A percentile compares a stretch with the other conserved stretches of the same genome.
Evolutionary conservation across 352 stramenopile genomes (phyloP).

Genomic region (Globisporangium barbulae): DNA sequence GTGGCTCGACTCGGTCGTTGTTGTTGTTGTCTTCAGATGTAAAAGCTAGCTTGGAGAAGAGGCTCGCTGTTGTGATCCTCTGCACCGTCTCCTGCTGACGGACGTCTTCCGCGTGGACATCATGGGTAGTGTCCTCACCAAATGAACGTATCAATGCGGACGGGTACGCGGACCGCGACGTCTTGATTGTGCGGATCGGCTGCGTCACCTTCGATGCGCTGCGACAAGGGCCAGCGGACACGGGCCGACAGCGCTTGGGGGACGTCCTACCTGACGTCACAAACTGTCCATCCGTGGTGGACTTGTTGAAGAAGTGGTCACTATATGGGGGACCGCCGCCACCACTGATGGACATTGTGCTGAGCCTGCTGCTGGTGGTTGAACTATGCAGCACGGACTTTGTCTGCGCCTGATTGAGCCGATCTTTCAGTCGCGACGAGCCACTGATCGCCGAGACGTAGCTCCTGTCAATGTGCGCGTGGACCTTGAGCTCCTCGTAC

Average conservation of each 20-base stretch:
- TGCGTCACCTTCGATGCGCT: slow-evolving; percentile 27
- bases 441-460: slow-evolving; percentile 67
- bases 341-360: background rate
- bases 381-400: slow-evolving; percentile 27
- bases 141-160: slow-evolving; percentile 16
- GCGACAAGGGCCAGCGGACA: slow-evolving; percentile 56
- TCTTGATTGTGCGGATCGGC: slow-evolving; percentile 43
- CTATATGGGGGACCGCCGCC: background rate
- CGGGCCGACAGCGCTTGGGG: slow-evolving; percentile 57
- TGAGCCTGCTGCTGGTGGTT: slow-evolving; percentile 9
- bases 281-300: slow-evolving; percentile 9
- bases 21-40: slow-evolving; percentile 2
- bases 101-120: slow-evolving; percentile 4
- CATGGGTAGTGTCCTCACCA: background rate
- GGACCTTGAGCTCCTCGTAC: slow-evolving; percentile 53
- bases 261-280: slow-evolving; percentile 42
- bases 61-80: background rate
- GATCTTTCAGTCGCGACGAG: slow-evolving; percentile 43
- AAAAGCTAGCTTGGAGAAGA: slow-evolving; percentile 6
- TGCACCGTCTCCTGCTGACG: background rate
- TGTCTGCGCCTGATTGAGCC: slow-evolving; percentile 41
- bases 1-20: background rate
- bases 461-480: slow-evolving; percentile 73
- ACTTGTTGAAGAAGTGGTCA: background rate
- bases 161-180: slow-evolving; percentile 49